Evolutionary conservation across 768 basidiomycete species (phyloP), one percentile per base, ranked within the genome.

Genomic region (Chalciporus pseudorubinellus): DNA sequence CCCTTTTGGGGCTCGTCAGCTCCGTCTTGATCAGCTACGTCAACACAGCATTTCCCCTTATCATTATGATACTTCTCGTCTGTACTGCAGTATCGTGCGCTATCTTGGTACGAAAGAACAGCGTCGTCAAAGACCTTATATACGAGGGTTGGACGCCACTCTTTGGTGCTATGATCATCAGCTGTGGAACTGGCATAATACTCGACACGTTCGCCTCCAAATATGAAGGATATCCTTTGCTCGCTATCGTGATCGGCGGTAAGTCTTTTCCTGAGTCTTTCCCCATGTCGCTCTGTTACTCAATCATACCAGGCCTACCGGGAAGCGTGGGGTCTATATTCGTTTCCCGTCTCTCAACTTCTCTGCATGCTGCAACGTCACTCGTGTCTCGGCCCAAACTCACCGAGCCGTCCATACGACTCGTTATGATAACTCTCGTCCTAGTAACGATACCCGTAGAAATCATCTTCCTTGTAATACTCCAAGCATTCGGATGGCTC

Each of bases 281-380:
- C 18, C 49, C 26, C 21, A 20, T 21, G 31, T 29, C 33, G 11
- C 22, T 39, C 40, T 31, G 29, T 12, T 13, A 26, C 19, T 34
- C 44, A 41, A 6, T 31, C 36, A 22, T 33, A 22, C 2, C 57
- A 86, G 89, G 91, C 44, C 71, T 99, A 13, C 89, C 93, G 0
- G 95, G 95, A 11, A 85, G 87, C 38, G 87, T 94, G 3, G 95
- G 95, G 3, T 85, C 92, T 13, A 92, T 98, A 60, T 85, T 91
- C 56, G 85, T 94, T 33, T 97, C 95, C 2, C 81, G 97, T 8
- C 75, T 97, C 5, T 95, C 94, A 1, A 98, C 97, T 0, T 77
- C 86, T 0, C 75, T 98, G 19, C 97, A 99, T 55, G 76, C 79
- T 4, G 52, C 61, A 9, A 54, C 50, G 18, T 55, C 57, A 29